phyloP scores from a whole-genome alignment of 768 basidiomycete species.

The Lactarius quietus region DNA sequence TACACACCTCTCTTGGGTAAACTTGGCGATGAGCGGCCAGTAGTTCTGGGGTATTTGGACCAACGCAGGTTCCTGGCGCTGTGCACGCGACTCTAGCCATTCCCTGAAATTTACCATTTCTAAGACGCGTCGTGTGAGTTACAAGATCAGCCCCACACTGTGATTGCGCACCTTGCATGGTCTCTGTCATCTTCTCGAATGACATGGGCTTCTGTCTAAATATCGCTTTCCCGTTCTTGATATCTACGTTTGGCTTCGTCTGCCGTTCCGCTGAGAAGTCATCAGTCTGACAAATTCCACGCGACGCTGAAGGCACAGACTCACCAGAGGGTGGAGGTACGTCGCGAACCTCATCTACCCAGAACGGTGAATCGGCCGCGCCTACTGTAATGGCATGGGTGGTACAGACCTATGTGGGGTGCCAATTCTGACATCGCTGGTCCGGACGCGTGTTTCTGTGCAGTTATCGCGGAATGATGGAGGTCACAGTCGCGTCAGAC shows the following conservation, averaged over 20 bases:
- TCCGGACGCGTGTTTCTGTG: slow-evolving; percentile 7
- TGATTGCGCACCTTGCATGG: slow-evolving; percentile 61
- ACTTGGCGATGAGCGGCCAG: slow-evolving; percentile 71
- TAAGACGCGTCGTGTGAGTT: slow-evolving; percentile 30
- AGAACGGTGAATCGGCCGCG: not conserved
- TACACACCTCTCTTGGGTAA: slow-evolving; percentile 79
- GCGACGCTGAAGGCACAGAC: not conserved
- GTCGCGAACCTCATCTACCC: slow-evolving; percentile 4
- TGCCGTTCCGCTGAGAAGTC: slow-evolving; percentile 37
- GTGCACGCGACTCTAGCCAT: slow-evolving; percentile 57
- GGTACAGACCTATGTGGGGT: slow-evolving; percentile 5
- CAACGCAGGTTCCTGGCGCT: slow-evolving; percentile 48
- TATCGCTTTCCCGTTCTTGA: slow-evolving; percentile 72
- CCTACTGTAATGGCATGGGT: not conserved
- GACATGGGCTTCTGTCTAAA: slow-evolving; percentile 74
- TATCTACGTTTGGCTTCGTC: slow-evolving; percentile 47
- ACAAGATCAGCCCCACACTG: not conserved
- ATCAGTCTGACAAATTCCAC: slow-evolving; percentile 7
- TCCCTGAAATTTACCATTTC: slow-evolving; percentile 76
- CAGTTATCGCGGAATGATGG: slow-evolving; percentile 2
- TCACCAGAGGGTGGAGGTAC: slow-evolving; percentile 10
- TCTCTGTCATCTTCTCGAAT: slow-evolving; percentile 77
- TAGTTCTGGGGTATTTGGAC: slow-evolving; percentile 62
- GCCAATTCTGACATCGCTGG: slow-evolving; percentile 4
- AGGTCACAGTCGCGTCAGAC: slow-evolving; percentile 9